Percentiles rank a stretch among this genome's conserved stretches.
phyloP scores from a whole-genome alignment of 176 grass and related monocot genomes.

The Rhipidocladum racemiflorum region DNA sequence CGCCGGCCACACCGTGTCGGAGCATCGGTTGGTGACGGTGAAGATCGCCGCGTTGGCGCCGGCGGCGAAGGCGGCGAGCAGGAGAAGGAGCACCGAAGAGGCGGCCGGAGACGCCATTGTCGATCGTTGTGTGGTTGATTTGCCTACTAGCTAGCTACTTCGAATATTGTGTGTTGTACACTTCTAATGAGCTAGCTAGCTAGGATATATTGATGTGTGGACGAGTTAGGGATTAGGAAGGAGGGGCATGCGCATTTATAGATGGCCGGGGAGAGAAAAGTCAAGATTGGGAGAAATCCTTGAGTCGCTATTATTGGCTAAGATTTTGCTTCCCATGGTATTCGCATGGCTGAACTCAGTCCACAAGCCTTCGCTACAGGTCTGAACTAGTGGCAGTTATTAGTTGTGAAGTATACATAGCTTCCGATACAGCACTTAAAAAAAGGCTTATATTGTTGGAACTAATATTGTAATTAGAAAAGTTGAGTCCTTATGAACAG shows the following conservation, averaged over 20 bases:
- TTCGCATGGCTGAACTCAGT: too few relatives aligned
- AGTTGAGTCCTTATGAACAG: too few relatives aligned
- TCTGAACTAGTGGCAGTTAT: neutral
- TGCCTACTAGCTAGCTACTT: too few relatives aligned
- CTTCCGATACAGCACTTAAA: too few relatives aligned
- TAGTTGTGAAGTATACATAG: neutral
- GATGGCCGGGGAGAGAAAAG: neutral
- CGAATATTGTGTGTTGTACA: too few relatives aligned
- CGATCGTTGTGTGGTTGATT: too few relatives aligned
- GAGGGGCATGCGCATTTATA: neutral
- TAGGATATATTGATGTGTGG: neutral
- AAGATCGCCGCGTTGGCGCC: constrained; percentile 18
- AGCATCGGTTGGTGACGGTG: constrained; percentile 52
- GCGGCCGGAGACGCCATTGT: neutral
- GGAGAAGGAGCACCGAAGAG: constrained; percentile 5
- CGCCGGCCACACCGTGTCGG: constrained; percentile 1
- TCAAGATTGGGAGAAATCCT: neutral
- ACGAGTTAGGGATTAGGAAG: neutral
- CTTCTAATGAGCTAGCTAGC: too few relatives aligned
- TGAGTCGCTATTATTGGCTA: neutral
- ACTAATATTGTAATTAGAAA: too few relatives aligned
- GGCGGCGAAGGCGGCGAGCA: neutral
- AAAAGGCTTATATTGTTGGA: too few relatives aligned
- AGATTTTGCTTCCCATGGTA: too few relatives aligned
- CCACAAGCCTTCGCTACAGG: neutral